Evolutionary conservation across 2,329 filamentous ascomycete species (phyloP), one percentile per base, ranked within the genome.

Genomic region (Thyridium curvatum): DNA sequence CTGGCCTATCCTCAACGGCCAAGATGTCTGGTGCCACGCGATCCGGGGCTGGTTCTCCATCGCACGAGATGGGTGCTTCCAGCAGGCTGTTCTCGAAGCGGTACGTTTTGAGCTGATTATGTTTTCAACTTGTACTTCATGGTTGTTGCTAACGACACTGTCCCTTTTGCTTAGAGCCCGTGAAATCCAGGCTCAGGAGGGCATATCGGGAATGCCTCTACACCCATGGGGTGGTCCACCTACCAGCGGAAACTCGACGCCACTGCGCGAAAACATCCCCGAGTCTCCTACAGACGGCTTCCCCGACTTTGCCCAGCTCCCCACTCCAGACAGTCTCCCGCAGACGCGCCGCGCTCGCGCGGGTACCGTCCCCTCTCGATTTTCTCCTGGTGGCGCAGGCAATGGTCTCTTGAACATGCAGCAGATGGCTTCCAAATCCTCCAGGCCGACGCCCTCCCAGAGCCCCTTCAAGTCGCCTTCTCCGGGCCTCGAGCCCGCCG

Each of bases 151-250:
- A 37, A 26, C 32, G 16, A 41, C 37, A 26, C n/a, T 45, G 29
- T n/a, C 17, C 12, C 28, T 30, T 3, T 7, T 34, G 3, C 29
- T 17, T 30, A 95, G 91, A 58, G 90, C 93, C 49, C 79, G 93
- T 61, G 93, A 98, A 64, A 96, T 97, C 46, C 91, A 97, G 68
- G 90, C 90, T 39, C 90, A 96, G 67, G 91, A 97, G 74, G 90
- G 90, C 37, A 74, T 95, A 36, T 68, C 71, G 58, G 82, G 72
- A 56, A 74, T 77, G 54, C 74, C 72, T 61, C 64, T 83, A 38
- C 79, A 82, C 56, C 83, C 84, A 32, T 97, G 93, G 93, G 89
- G 89, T 72, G 91, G 93, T 10, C 91, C 93, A 49, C 91, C 93
- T 35, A 95, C 91, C 40, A 96, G 91, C 60, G 93, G 91, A 48